These are phyloP conservation scores for Wallacemonas rigidus DNA, from an alignment of 208 protist genomes.

Conservation along the genomic window DNA sequence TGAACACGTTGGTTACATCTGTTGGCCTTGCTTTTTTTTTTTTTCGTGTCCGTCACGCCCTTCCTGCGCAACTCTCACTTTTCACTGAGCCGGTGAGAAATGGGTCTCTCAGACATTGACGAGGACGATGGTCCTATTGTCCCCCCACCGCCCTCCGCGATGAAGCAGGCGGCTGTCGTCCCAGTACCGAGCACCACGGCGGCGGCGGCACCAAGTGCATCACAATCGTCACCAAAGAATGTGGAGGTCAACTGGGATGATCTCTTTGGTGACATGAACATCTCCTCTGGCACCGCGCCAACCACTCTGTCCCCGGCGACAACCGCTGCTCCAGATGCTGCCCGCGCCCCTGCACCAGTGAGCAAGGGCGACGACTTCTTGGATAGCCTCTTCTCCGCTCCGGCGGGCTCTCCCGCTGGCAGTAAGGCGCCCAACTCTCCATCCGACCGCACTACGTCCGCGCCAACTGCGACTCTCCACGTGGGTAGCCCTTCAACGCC, in stretches of 20 bases:
- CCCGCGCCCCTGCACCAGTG: background rate
- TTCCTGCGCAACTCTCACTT: no score
- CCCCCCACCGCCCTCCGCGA: slow-evolving; percentile 10
- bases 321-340: background rate
- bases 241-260: slow-evolving; percentile 44
- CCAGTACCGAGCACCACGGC: background rate
- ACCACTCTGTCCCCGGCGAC: no score
- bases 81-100: slow-evolving; percentile 12
- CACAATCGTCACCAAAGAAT: background rate
- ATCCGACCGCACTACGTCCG: slow-evolving; percentile 1
- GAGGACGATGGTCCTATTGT: slow-evolving; percentile 44
- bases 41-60: slow-evolving; percentile 9
- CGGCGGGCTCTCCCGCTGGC: background rate
- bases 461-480: slow-evolving; percentile 25
- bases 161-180: slow-evolving; percentile 2
- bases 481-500: slow-evolving; percentile 16
- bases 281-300: slow-evolving; percentile 7
- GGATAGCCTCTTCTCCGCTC: slow-evolving; percentile 37
- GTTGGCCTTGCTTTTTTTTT: background rate
- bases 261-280: slow-evolving; percentile 55
- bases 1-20: no score
- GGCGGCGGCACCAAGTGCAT: background rate
- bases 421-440: background rate
- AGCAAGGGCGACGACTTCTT: slow-evolving; percentile 21
- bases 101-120: slow-evolving; percentile 85